A percentile compares a stretch with the other conserved stretches of the same genome.
These are phyloP conservation scores for Spinellus fusiger DNA, from an alignment of 192 early-diverging fungal genomes.

Conservation along the genomic window DNA sequence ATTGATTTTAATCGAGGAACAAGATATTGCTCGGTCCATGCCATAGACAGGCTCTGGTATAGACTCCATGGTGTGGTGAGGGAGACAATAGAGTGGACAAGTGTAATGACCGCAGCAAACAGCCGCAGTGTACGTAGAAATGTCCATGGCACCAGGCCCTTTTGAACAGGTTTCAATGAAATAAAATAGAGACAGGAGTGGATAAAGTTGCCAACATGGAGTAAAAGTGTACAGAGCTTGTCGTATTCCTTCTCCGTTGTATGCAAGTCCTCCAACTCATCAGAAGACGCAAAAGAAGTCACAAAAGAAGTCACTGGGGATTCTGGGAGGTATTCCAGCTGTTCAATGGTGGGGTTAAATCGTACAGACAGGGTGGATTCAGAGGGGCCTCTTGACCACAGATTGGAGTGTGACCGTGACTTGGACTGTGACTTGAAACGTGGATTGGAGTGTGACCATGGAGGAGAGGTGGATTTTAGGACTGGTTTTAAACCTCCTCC, in stretches of 20 bases:
- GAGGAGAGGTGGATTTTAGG: neutral
- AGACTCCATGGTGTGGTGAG: constrained; percentile 9
- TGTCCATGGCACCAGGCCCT: no score
- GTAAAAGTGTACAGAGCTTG: no score
- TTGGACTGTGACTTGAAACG: neutral
- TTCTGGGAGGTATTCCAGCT: constrained; percentile 21
- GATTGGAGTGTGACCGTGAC: neutral
- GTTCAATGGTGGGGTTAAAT: constrained; percentile 16
- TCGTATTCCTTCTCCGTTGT: no score
- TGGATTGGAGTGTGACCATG: neutral
- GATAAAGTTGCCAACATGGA: no score
- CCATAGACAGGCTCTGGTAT: constrained; percentile 8
- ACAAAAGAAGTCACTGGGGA: no score
- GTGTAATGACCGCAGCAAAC: neutral
- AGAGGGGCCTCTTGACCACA: neutral
- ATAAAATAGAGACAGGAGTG: no score
- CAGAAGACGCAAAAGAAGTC: no score
- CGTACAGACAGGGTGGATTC: constrained; percentile 9
- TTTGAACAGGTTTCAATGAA: no score
- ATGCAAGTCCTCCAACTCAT: no score
- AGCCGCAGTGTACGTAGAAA: neutral
- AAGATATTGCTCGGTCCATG: no score
- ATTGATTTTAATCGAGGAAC: no score
- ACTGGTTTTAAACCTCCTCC: neutral
- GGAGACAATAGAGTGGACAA: neutral